These are phyloP conservation scores for Hevea brasiliensis DNA, from an alignment of 345 rosid species.

Conservation along the genomic window DNA sequence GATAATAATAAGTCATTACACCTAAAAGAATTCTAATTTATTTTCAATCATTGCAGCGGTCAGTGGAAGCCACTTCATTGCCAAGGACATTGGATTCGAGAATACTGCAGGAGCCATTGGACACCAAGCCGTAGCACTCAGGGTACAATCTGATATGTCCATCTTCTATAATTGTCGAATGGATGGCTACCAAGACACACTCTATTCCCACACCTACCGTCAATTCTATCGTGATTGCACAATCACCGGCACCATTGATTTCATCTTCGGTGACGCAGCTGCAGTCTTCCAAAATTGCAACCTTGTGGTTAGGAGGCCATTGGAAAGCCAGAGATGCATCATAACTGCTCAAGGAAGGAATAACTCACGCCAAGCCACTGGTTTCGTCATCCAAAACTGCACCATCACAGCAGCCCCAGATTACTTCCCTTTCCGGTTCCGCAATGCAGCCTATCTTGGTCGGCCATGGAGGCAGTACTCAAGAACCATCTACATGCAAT, in stretches of 20 bases:
- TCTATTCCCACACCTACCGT: constrained; percentile 30
- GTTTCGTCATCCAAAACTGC: constrained; percentile 63
- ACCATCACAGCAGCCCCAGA: constrained; percentile 45
- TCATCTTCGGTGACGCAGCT: constrained; percentile 62
- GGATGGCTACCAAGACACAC: constrained; percentile 27
- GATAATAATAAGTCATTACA: too few relatives aligned
- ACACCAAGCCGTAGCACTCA: constrained; percentile 26
- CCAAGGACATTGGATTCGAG: constrained; percentile 36
- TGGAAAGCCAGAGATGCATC: constrained; percentile 43
- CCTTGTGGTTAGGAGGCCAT: constrained; percentile 53
- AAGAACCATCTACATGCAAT: constrained; percentile 57
- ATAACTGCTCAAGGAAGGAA: constrained; percentile 70
- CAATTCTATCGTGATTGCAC: constrained; percentile 32
- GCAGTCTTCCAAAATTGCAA: constrained; percentile 65
- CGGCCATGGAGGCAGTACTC: constrained; percentile 70
- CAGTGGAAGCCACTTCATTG: constrained; percentile 23
- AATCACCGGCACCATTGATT: constrained; percentile 34
- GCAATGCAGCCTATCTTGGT: constrained; percentile 58
- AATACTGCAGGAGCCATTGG: constrained; percentile 26
- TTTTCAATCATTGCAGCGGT: constrained; percentile 1
- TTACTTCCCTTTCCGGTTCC: constrained; percentile 34
- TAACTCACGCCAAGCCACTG: constrained; percentile 42
- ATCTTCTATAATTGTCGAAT: constrained; percentile 27
- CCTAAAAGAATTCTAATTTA: neutral
- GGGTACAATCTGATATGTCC: constrained; percentile 13